These are phyloP conservation scores for Podaxis pistillaris DNA, from an alignment of 768 basidiomycete genomes.

Conservation along the genomic window DNA sequence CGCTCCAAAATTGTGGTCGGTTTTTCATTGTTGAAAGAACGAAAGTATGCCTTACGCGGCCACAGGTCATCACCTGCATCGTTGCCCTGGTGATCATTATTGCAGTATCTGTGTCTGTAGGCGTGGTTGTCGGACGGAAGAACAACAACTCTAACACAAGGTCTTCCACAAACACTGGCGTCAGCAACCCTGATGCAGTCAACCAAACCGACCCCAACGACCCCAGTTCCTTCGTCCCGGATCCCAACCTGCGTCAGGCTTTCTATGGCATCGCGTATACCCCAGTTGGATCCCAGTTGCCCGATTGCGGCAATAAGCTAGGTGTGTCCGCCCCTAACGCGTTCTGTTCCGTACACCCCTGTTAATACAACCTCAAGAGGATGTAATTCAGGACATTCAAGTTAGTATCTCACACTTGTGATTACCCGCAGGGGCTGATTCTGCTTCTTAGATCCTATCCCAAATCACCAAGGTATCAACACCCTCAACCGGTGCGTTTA, in stretches of 20 bases:
- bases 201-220: conserved; percentile 49
- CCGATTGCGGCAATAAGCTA: conserved; percentile 60
- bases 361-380: conserved; percentile 29
- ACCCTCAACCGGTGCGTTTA: conserved; percentile 5
- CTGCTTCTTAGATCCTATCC: conserved; percentile 59
- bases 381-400: conserved; percentile 72
- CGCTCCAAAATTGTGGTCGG: conserved; percentile 14
- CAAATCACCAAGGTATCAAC: conserved; percentile 69
- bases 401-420: conserved; percentile 28
- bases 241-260: conserved; percentile 63
- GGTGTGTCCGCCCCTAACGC: conserved; percentile 25
- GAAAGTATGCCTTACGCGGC: not conserved
- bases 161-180: not conserved
- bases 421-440: not conserved
- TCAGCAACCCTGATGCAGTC: conserved; percentile 16
- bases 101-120: conserved; percentile 4
- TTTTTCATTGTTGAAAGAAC: not conserved
- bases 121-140: conserved; percentile 4
- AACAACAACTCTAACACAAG: not conserved
- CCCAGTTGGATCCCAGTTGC: conserved; percentile 69
- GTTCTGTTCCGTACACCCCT: not conserved
- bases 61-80: conserved; percentile 1
- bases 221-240: conserved; percentile 75
- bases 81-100: conserved; percentile 9
- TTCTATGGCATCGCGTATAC: conserved; percentile 92